These are phyloP conservation scores for Aristolochia contorta DNA, from an alignment of 164 flowering plant species.

Conservation along the genomic window DNA sequence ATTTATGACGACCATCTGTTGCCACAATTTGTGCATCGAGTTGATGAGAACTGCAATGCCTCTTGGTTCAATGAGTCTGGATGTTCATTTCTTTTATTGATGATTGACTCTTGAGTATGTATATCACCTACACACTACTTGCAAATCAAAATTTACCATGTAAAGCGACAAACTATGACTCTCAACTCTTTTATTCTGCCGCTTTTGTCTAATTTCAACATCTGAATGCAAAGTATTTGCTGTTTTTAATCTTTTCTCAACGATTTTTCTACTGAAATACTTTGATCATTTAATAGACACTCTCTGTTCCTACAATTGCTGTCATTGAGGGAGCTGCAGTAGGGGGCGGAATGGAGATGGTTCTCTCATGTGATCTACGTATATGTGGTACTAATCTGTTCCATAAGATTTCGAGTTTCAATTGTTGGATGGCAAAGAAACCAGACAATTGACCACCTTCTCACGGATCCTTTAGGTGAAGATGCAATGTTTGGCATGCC, in stretches of 20 bases:
- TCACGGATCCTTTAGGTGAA: constrained; percentile 49
- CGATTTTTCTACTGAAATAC: too few species aligned
- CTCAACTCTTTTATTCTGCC: background rate
- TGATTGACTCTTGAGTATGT: too few species aligned
- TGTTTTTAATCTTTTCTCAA: background rate
- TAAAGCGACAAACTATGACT: too few species aligned
- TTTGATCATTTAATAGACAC: constrained; percentile 30
- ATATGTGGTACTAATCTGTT: constrained; percentile 56
- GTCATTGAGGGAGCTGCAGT: constrained; percentile 93
- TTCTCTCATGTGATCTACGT: constrained; percentile 87
- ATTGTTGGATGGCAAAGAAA: background rate
- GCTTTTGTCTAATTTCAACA: background rate
- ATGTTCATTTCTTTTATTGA: too few species aligned
- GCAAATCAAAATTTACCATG: too few species aligned
- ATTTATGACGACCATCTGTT: too few species aligned
- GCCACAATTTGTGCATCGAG: too few species aligned
- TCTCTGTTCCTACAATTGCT: constrained; percentile 76
- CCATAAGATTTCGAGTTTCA: background rate
- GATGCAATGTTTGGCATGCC: constrained; percentile 72
- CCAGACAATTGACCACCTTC: background rate
- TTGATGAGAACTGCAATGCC: too few species aligned
- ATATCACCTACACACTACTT: too few species aligned
- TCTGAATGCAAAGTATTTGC: background rate
- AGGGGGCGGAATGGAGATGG: constrained; percentile 96
- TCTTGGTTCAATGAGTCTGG: too few species aligned